Percentiles rank a stretch among this genome's conserved stretches.
Evolutionary conservation across 2,329 filamentous ascomycete genomes (phyloP).

Genomic region (Penicillium sp.): DNA sequence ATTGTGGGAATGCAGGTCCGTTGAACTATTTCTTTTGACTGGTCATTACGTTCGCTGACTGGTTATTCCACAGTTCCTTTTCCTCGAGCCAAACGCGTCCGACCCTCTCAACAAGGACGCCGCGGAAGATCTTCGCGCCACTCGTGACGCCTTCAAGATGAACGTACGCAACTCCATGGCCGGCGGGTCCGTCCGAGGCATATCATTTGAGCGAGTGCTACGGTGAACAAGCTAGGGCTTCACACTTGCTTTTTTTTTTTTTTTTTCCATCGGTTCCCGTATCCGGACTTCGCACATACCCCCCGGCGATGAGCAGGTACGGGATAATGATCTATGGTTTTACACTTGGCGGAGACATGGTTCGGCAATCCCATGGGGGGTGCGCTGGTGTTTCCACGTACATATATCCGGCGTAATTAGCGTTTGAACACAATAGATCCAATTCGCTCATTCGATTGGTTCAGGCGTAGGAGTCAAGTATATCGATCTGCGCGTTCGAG

Average conservation of each 20-base stretch:
- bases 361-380: neutral
- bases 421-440: constrained; percentile 34
- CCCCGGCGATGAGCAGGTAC: neutral
- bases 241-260: neutral
- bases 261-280: neutral
- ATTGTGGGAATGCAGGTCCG: constrained; percentile 86
- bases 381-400: constrained; percentile 21
- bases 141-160: constrained; percentile 83
- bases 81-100: constrained; percentile 94
- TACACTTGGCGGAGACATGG: constrained; percentile 7
- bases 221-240: constrained; percentile 48
- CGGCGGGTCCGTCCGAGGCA: constrained; percentile 71
- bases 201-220: constrained; percentile 74
- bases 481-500: neutral
- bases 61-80: constrained; percentile 68
- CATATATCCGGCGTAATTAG: constrained; percentile 34
- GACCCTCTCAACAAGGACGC: constrained; percentile 99
- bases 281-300: neutral
- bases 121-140: constrained; percentile 82
- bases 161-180: constrained; percentile 84
- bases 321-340: constrained; percentile 17
- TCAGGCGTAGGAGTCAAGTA: neutral
- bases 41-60: neutral
- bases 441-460: constrained; percentile 2
- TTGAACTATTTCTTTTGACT: constrained; percentile 4